These are phyloP conservation scores for Tremellales sp. DNA, from an alignment of 1,284 basidiomycete species.

Conservation along the genomic window DNA sequence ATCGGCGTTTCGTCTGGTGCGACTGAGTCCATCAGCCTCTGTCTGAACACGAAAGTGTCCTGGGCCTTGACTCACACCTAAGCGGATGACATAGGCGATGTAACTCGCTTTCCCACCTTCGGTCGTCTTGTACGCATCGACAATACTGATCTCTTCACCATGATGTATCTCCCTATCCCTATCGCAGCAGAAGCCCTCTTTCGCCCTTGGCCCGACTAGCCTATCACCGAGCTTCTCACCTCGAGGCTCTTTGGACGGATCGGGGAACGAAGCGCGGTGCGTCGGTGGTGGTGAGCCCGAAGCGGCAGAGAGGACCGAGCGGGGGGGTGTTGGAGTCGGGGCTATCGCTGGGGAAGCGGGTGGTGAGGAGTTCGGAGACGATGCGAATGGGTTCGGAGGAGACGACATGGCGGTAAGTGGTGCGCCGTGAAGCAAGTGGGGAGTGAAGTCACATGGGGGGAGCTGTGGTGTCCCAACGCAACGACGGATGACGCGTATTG, in stretches of 20 bases:
- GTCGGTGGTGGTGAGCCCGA: slow-evolving; percentile 45
- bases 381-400: slow-evolving; percentile 1
- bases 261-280: slow-evolving; percentile 44
- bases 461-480: too few species aligned
- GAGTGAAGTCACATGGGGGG: too few species aligned
- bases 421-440: too few species aligned
- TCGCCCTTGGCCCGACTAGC: slow-evolving; percentile 40
- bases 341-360: slow-evolving; percentile 8
- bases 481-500: too few species aligned
- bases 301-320: slow-evolving; percentile 32
- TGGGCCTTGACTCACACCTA: slow-evolving; percentile 64
- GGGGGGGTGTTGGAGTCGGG: slow-evolving; percentile 16
- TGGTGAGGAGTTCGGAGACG: not conserved
- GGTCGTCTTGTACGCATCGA: slow-evolving; percentile 91
- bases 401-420: not conserved
- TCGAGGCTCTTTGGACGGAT: slow-evolving; percentile 34
- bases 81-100: slow-evolving; percentile 89
- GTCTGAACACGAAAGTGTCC: not conserved
- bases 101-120: slow-evolving; percentile 81
- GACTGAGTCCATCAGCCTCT: slow-evolving; percentile 52
- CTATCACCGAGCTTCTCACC: slow-evolving; percentile 20
- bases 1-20: slow-evolving; percentile 81
- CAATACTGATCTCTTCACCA: slow-evolving; percentile 55
- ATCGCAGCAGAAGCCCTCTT: slow-evolving; percentile 45
- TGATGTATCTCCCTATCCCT: slow-evolving; percentile 40